phyloP scores from a whole-genome alignment of 2,329 filamentous ascomycete species.

The Neurospora sp. region DNA sequence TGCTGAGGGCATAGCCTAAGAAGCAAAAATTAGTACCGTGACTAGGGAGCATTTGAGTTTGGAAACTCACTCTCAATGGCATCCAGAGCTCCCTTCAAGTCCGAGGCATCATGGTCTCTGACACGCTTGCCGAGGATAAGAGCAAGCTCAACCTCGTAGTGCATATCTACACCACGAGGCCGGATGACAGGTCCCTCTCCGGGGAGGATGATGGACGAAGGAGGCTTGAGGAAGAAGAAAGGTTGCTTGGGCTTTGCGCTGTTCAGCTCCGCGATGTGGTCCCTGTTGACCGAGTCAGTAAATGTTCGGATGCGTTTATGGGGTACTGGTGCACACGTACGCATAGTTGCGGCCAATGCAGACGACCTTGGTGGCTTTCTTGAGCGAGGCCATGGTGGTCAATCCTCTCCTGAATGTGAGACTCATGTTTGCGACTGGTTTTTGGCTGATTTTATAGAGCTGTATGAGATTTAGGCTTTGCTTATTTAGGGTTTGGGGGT shows the following conservation, averaged over 20 bases:
- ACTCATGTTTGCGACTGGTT: background rate
- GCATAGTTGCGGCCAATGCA: slow-evolving; percentile 93
- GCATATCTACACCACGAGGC: slow-evolving; percentile 73
- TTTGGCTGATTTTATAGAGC: background rate
- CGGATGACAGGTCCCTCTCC: slow-evolving; percentile 69
- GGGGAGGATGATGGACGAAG: slow-evolving; percentile 74
- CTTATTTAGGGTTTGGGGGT: background rate
- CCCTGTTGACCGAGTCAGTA: slow-evolving; percentile 39
- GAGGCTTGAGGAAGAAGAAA: slow-evolving; percentile 97
- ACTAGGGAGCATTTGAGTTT: slow-evolving; percentile 1
- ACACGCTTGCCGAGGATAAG: slow-evolving; percentile 77
- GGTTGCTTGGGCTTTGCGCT: slow-evolving; percentile 83
- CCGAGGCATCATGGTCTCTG: slow-evolving; percentile 63
- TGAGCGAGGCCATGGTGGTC: slow-evolving; percentile 25
- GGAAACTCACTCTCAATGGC: slow-evolving; percentile 60
- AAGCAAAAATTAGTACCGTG: slow-evolving; percentile 3
- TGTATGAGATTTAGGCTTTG: background rate
- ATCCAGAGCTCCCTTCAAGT: slow-evolving; percentile 66
- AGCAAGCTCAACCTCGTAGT: slow-evolving; percentile 92
- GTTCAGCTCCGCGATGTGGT: slow-evolving; percentile 88
- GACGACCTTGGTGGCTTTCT: slow-evolving; percentile 57
- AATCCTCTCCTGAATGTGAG: slow-evolving; percentile 20
- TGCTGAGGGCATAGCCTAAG: slow-evolving; percentile 70
- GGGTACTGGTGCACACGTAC: slow-evolving; percentile 37
- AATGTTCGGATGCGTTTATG: background rate